Evolutionary conservation across 2,329 filamentous ascomycete species (phyloP).

Genomic region (Dothideomycetes sp.): DNA sequence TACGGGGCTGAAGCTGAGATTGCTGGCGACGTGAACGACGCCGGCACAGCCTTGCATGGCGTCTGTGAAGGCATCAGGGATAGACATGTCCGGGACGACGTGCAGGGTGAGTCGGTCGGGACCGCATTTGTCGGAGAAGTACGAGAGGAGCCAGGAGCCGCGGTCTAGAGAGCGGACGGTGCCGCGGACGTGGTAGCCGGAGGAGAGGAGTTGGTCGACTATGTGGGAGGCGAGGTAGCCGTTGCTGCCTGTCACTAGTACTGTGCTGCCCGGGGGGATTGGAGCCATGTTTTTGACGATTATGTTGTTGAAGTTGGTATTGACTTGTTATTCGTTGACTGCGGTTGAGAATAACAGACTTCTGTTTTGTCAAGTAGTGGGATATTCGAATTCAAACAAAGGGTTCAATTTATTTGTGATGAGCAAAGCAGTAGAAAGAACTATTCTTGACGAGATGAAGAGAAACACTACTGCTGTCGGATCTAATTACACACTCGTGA

Average conservation of each 20-base stretch:
- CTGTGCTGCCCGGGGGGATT: neutral
- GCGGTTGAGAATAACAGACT: no score
- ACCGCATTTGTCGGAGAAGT: conserved; percentile 1
- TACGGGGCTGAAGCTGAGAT: conserved; percentile 4
- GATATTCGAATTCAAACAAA: no score
- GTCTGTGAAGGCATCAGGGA: neutral
- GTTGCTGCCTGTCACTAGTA: conserved; percentile 2
- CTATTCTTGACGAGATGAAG: no score
- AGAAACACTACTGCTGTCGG: no score
- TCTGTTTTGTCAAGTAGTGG: no score
- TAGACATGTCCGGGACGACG: neutral
- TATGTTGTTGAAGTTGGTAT: no score
- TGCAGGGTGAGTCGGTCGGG: neutral
- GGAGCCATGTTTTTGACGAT: neutral
- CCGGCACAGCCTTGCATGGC: conserved; percentile 3
- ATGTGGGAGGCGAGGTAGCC: conserved; percentile 3
- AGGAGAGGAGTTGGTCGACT: conserved; percentile 2
- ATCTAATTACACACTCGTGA: no score
- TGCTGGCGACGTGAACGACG: conserved; percentile 2
- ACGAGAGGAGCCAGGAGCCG: neutral
- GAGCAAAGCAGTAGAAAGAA: no score
- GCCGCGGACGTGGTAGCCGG: conserved; percentile 3
- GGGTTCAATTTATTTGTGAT: no score
- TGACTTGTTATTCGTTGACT: no score
- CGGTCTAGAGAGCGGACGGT: neutral